phyloP scores from a whole-genome alignment of 768 basidiomycete species.

The Boletus rex-veris region DNA sequence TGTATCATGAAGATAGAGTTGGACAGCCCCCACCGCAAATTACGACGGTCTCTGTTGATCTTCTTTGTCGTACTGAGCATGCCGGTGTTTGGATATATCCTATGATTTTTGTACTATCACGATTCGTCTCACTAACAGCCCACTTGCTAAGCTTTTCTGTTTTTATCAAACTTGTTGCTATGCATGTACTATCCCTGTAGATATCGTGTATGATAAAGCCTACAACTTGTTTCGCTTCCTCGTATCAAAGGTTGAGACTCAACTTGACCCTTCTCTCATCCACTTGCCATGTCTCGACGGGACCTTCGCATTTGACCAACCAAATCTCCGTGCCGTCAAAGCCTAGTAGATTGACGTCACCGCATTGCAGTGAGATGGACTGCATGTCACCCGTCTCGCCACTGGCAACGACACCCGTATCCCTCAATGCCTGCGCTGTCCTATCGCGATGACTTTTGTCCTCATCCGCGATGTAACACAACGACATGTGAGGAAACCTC shows the following conservation, averaged over 20 bases:
- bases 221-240: neutral
- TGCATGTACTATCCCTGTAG: neutral
- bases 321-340: constrained; percentile 54
- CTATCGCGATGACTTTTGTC: constrained; percentile 53
- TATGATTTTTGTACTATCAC: neutral
- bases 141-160: neutral
- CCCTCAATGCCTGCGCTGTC: constrained; percentile 43
- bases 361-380: constrained; percentile 26
- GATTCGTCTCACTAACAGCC: neutral
- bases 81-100: neutral
- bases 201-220: neutral
- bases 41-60: constrained; percentile 3
- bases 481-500: constrained; percentile 65
- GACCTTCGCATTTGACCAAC: constrained; percentile 57
- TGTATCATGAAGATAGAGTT: constrained; percentile 18
- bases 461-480: constrained; percentile 69
- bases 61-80: constrained; percentile 5
- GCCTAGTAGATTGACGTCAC: constrained; percentile 34
- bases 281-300: constrained; percentile 55
- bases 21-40: neutral
- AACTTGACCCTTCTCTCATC: constrained; percentile 36
- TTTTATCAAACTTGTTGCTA: neutral
- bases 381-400: constrained; percentile 23
- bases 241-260: neutral
- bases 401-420: constrained; percentile 30